Percentiles rank a stretch among this genome's conserved stretches.
Conservation (phyloP, 371 early-diverging fungal genomes). For the Apophysomyces elegans region DNA sequence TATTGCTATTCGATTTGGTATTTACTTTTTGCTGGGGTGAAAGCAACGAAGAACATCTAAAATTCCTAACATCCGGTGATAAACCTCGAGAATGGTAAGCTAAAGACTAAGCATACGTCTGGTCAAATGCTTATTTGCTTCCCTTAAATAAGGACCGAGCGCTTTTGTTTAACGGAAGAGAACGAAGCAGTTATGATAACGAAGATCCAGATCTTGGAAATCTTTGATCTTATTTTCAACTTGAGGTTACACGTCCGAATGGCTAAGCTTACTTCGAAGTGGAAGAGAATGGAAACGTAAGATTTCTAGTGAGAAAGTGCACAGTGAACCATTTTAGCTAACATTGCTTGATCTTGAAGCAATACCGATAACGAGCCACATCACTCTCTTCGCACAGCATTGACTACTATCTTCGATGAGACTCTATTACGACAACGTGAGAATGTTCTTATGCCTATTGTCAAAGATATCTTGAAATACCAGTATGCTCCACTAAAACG, state of each 20-base stretch:
- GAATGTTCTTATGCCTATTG: constrained; percentile 48
- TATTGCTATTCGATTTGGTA: neutral
- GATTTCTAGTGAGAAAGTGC: neutral
- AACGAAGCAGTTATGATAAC: constrained; percentile 45
- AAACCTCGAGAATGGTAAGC: constrained; percentile 30
- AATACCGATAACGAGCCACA: constrained; percentile 19
- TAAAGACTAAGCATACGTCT: no score
- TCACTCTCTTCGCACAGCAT: constrained; percentile 17
- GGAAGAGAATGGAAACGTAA: constrained; percentile 41
- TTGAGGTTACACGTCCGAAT: constrained; percentile 50
- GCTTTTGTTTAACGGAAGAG: constrained; percentile 46
- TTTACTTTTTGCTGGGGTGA: neutral
- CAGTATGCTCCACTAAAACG: constrained; percentile 50
- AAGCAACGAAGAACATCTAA: constrained; percentile 37
- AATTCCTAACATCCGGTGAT: constrained; percentile 18
- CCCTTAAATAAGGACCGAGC: constrained; percentile 25
- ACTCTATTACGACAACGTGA: constrained; percentile 38
- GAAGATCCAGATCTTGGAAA: constrained; percentile 53
- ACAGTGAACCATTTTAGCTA: neutral
- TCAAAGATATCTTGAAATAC: constrained; percentile 56
- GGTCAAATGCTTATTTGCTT: neutral
- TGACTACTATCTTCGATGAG: constrained; percentile 31
- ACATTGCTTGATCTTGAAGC: constrained; percentile 9
- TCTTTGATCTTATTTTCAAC: constrained; percentile 54
- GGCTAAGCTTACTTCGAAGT: constrained; percentile 28